phyloP scores from a whole-genome alignment of 805 yeast species.

The Lipomyces yamanashiensis region DNA sequence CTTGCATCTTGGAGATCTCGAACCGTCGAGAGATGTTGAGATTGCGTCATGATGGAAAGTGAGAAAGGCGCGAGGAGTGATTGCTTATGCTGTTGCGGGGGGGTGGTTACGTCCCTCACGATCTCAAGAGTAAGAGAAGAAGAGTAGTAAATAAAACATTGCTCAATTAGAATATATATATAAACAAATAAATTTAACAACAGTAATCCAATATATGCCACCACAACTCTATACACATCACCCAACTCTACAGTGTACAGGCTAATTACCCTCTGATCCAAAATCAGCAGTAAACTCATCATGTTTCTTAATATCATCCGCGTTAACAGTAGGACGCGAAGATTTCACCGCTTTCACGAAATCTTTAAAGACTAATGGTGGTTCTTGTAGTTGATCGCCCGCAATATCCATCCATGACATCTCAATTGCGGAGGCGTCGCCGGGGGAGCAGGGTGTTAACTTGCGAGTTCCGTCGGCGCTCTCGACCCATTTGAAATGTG shows the following conservation, averaged over 20 bases:
- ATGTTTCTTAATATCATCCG: constrained; percentile 78
- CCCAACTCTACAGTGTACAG: not conserved
- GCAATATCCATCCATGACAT: constrained; percentile 93
- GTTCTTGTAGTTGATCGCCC: constrained; percentile 87
- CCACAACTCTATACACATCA: not conserved
- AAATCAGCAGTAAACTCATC: constrained; percentile 89
- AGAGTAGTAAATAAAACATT: too few species aligned
- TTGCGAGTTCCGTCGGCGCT: constrained; percentile 48
- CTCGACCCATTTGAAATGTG: constrained; percentile 77
- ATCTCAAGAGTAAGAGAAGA: too few species aligned
- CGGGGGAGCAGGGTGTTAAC: constrained; percentile 95
- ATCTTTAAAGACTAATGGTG: constrained; percentile 86
- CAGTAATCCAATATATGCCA: not conserved
- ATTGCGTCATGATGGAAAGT: too few species aligned
- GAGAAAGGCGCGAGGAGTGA: too few species aligned
- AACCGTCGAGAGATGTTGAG: too few species aligned
- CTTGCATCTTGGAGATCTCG: too few species aligned
- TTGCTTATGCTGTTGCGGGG: too few species aligned
- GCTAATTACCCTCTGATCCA: constrained; percentile 92
- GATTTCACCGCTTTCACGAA: constrained; percentile 89
- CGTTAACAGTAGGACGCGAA: constrained; percentile 94
- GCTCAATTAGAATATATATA: not conserved
- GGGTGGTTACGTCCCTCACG: too few species aligned
- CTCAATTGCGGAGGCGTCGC: constrained; percentile 83
- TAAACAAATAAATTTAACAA: not conserved